Base-by-base conservation (phyloP, 441 rosid species). In the Euphorbia schlechtendalii region DNA sequence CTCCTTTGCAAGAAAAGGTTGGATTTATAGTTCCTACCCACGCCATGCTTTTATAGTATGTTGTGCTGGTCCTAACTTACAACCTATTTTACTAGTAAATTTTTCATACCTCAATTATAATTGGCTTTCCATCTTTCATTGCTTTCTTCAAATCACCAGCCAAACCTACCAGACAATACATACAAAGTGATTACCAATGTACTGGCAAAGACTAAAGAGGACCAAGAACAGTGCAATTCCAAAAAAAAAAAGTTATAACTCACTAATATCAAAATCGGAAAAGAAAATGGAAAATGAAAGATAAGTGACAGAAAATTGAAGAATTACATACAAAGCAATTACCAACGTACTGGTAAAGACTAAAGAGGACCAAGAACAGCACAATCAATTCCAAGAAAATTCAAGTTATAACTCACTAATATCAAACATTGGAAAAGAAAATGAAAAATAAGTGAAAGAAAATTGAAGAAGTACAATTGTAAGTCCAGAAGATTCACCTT, bases 91-190 rank as follows among this genome's bases (percentile, higher is more conserved):
- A 63, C 36, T 54, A 57, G 15, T 58, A 45, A 18, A 59, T 20
- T 48, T 48, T 56, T 17, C 25, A 25, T 78, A 89, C 99, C 96
- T 95, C 99, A 51, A 91, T 91, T 65, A 95, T 95, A 64, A 95
- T 85, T 0, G 99, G 96, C 72, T 94, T 94, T 74, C 99, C 99
- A 81, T 94, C 99, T 85, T 94, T 94, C 96, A 91, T 85, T 77
- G 99, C 99, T 78, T 94, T 94, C 87, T 92, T 94, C 78, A 94
- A 71, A 78, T 94, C 99, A 60, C 98, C 99, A 75, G 92, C 96
- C 84, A 94, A 84, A 68, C 99, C 99, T 94, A 71, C 38, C 65
- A 74, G 73, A 61, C 41, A 71, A 64, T 25, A 69, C 64, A 67
- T 61, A 21, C 49, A 56, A 45, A 58, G 48, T 65, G 72, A 21